Base-by-base conservation (phyloP, 352 stramenopile species). In the Globisporangium spinosum region DNA sequence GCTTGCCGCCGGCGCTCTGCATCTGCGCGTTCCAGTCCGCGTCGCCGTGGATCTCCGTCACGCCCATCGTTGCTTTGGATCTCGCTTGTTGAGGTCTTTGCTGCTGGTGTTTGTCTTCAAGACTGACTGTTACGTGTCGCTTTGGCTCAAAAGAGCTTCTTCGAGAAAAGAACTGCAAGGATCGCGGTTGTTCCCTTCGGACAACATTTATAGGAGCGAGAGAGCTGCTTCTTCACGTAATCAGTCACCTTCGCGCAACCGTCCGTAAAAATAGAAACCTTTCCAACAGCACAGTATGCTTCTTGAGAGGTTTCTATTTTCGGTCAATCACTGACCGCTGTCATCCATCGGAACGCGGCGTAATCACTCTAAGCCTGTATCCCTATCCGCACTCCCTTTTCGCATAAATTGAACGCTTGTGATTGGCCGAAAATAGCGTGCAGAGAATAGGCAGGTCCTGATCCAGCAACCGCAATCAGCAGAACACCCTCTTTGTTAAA, bases 1-100 rank as follows among this genome's bases (percentile, higher is more conserved):
- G 78, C 70, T 96, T 94, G n/a, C 82, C 85, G 32, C 85, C 81
- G 20, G 88, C 88, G 47, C 71, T 73, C 60, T 80, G 72, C 77
- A 94, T 88, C 73, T 90, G 77, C 72, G 82, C 68, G 76, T 94
- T 93, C 80, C 84, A 96, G 66, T 95, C 88, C 12, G 74, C 77
- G 35, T 94, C 82, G 56, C 86, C 85, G 34, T 76, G 68, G 61
- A 96, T 88, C 54, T 89, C 72, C 35, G 81, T 79, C 35, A 96
- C 88, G 53, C 80, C 77, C 87, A 95, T 95, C 23, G 58, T 55
- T 8, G 66, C 62, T 51, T 22, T 66, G 17, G 17, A 49, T 60
- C 22, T 67, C 25, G 43, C 7, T 55, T 7, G 13, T 13, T 63
- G 10, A 29, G 13, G 12, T 49, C 23, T 29, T 20, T 7, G 17